phyloP scores from a whole-genome alignment of 495 filamentous ascomycete species.

The Symbiotaphrina buchneri region DNA sequence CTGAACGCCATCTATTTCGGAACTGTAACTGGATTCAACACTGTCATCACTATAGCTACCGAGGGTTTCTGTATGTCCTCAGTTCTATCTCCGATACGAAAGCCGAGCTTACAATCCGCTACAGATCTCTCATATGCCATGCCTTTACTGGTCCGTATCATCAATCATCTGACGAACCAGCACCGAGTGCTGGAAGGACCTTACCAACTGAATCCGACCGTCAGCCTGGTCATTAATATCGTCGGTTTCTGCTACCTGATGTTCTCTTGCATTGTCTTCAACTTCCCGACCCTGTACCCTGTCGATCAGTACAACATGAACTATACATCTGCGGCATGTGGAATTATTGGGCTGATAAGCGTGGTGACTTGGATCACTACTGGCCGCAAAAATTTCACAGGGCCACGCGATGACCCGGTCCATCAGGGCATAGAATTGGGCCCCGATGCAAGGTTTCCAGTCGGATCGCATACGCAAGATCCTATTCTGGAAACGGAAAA shows the following conservation, averaged over 20 bases:
- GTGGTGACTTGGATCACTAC: slow-evolving; percentile 28
- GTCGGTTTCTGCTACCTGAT: slow-evolving; percentile 27
- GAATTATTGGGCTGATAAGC: slow-evolving; percentile 26
- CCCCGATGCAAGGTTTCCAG: too few species aligned
- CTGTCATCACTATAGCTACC: slow-evolving; percentile 30
- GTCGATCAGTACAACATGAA: slow-evolving; percentile 32
- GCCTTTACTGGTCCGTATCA: slow-evolving; percentile 24
- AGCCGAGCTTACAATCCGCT: slow-evolving; percentile 7
- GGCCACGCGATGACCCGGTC: too few species aligned
- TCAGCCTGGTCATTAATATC: slow-evolving; percentile 17
- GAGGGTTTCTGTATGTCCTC: slow-evolving; percentile 30
- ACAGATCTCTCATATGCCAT: slow-evolving; percentile 33
- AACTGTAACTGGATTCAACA: slow-evolving; percentile 31
- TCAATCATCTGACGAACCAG: slow-evolving; percentile 23
- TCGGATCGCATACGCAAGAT: too few species aligned
- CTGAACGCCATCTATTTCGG: slow-evolving; percentile 34
- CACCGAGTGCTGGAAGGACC: slow-evolving; percentile 15
- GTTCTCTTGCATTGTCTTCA: slow-evolving; percentile 32
- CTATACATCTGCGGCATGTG: slow-evolving; percentile 31
- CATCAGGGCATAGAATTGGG: too few species aligned
- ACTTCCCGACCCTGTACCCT: slow-evolving; percentile 26
- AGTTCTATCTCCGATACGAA: slow-evolving; percentile 1
- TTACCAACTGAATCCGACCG: slow-evolving; percentile 17
- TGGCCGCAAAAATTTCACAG: slow-evolving; percentile 25
- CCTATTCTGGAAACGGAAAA: too few species aligned